Conservation (phyloP, 306 rosid species). For the Vicia sativa region DNA sequence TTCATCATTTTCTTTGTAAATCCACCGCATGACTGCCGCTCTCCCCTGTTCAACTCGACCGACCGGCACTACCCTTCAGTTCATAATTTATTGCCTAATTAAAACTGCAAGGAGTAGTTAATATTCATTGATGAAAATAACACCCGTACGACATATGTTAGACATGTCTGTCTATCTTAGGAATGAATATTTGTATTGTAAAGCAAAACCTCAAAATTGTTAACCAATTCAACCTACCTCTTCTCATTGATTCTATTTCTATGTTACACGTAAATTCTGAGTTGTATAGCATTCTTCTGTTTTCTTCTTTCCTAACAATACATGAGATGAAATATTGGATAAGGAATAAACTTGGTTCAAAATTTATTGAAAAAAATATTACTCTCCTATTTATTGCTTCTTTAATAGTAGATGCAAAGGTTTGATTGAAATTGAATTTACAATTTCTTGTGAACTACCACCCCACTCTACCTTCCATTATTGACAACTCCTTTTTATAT, state of each 20-base stretch:
- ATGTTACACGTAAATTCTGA: not conserved
- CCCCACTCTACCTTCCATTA: not conserved
- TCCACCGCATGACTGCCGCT: too few relatives aligned
- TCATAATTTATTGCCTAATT: too few relatives aligned
- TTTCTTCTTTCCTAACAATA: not conserved
- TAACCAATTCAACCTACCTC: conserved; percentile 42
- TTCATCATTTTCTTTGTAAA: too few relatives aligned
- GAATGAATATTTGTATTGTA: not conserved
- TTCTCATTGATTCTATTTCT: too few relatives aligned
- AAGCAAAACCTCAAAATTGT: not conserved
- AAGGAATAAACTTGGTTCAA: conserved; percentile 26
- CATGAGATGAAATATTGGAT: conserved; percentile 15
- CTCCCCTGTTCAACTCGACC: too few relatives aligned
- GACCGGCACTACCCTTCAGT: too few relatives aligned
- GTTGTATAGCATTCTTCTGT: not conserved
- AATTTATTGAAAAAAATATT: conserved; percentile 11
- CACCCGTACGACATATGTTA: too few relatives aligned
- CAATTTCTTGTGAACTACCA: not conserved
- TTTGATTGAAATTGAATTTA: not conserved
- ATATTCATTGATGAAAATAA: too few relatives aligned
- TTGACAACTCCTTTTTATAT: not conserved
- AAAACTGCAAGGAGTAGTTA: too few relatives aligned
- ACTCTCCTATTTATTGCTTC: not conserved
- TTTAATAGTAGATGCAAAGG: not conserved
- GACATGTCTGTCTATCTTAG: too few relatives aligned